Percentiles rank a stretch among this genome's conserved stretches.
Conservation (phyloP, 2,329 filamentous ascomycete species). For the Venturia carpophila region DNA sequence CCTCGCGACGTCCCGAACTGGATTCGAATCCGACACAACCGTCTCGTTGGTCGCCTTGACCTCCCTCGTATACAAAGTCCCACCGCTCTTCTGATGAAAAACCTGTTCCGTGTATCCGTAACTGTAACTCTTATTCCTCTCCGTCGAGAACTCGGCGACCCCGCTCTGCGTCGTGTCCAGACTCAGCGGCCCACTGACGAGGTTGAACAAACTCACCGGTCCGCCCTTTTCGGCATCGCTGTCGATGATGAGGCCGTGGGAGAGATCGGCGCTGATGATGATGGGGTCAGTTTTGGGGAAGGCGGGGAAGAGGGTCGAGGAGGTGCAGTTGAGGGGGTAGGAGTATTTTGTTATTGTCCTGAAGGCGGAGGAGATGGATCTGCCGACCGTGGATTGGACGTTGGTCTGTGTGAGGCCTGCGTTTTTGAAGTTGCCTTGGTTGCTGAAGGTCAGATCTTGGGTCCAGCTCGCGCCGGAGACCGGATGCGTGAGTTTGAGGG, state of each 20-base stretch:
- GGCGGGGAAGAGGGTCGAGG: not conserved
- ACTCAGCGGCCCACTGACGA: not conserved
- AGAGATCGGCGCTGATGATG: not conserved
- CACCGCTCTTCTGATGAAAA: slow-evolving; percentile 9
- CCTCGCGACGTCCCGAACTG: not conserved
- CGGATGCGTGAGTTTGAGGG: slow-evolving; percentile 25
- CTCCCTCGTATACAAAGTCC: slow-evolving; percentile 8
- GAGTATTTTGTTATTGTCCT: not conserved
- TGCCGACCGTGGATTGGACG: slow-evolving; percentile 44
- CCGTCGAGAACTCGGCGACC: not conserved
- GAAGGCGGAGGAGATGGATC: slow-evolving; percentile 16
- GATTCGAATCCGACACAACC: not conserved
- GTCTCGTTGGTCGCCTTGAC: slow-evolving; percentile 7
- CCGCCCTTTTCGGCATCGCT: not conserved
- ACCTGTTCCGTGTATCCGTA: slow-evolving; percentile 1
- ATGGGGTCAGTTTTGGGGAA: not conserved
- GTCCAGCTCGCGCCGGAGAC: slow-evolving; percentile 44
- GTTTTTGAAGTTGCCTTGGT: slow-evolving; percentile 47
- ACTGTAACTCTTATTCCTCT: slow-evolving; percentile 10
- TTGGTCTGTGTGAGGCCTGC: slow-evolving; percentile 48
- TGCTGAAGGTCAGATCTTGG: slow-evolving; percentile 51
- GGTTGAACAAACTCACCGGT: not conserved
- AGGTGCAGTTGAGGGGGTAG: not conserved
- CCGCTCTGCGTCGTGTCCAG: slow-evolving; percentile 5
- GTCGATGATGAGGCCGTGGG: not conserved